These are phyloP conservation scores for Sporothrix phasma DNA, from an alignment of 2,329 filamentous ascomycete species.

Conservation along the genomic window DNA sequence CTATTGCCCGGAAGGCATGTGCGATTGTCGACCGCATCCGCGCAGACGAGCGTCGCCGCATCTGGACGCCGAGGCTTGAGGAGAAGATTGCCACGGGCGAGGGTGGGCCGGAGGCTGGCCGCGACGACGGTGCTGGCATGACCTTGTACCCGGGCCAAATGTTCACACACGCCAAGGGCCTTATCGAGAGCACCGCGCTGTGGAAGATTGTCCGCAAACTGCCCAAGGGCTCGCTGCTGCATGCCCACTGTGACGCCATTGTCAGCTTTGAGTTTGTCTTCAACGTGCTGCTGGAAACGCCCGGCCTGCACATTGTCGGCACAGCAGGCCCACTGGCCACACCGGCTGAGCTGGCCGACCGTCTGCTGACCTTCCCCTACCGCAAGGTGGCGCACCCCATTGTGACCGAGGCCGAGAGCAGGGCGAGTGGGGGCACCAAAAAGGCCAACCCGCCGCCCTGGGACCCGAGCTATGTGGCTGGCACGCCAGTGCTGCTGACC, in stretches of 20 bases:
- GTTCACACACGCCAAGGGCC: constrained; percentile 77
- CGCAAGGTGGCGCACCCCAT: constrained; percentile 34
- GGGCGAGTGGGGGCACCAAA: constrained; percentile 20
- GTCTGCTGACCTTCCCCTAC: constrained; percentile 47
- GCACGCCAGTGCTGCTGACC: constrained; percentile 46
- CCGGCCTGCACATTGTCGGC: constrained; percentile 62
- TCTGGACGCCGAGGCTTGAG: constrained; percentile 69
- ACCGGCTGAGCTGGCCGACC: constrained; percentile 42
- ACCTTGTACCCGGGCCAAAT: constrained; percentile 78
- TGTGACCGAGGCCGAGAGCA: constrained; percentile 18
- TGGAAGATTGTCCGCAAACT: constrained; percentile 78
- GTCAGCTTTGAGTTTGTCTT: constrained; percentile 77
- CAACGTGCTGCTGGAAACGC: constrained; percentile 56
- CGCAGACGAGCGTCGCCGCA: constrained; percentile 59
- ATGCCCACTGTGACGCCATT: constrained; percentile 87
- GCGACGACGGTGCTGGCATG: constrained; percentile 9
- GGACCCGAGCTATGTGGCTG: constrained; percentile 50
- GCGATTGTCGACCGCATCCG: constrained; percentile 73
- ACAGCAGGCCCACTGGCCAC: constrained; percentile 46
- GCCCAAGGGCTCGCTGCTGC: constrained; percentile 80
- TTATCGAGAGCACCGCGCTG: constrained; percentile 73
- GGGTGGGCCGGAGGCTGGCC: constrained; percentile 34
- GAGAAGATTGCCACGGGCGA: constrained; percentile 54
- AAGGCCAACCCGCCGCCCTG: constrained; percentile 39
- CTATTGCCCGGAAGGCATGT: constrained; percentile 67